Conservation (phyloP, 805 yeast genomes). For the Candida koratica region DNA sequence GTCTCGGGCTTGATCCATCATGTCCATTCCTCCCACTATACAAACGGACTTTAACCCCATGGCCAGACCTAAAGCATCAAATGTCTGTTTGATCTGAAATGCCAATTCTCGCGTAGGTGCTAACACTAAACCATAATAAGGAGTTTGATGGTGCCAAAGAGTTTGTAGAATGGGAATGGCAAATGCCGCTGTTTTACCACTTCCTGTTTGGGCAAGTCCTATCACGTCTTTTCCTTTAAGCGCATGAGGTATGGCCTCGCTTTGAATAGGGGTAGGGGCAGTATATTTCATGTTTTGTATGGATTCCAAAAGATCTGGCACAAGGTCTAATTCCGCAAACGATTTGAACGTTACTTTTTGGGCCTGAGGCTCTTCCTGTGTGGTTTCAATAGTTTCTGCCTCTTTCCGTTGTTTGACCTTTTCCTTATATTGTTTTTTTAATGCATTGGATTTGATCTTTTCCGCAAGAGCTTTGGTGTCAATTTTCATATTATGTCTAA, state of each 20-base stretch:
- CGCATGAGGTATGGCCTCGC: slow-evolving; percentile 87
- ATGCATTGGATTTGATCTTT: slow-evolving; percentile 43
- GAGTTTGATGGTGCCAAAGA: slow-evolving; percentile 82
- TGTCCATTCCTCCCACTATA: slow-evolving; percentile 96
- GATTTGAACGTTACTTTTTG: slow-evolving; percentile 22
- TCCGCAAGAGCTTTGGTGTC: slow-evolving; percentile 52
- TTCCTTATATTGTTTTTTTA: slow-evolving; percentile 17
- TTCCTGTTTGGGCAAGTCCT: slow-evolving; percentile 96
- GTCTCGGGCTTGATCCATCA: slow-evolving; percentile 96
- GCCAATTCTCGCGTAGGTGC: slow-evolving; percentile 87
- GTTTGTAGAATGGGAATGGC: slow-evolving; percentile 93
- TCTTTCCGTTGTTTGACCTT: slow-evolving; percentile 14
- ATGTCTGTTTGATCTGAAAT: slow-evolving; percentile 86
- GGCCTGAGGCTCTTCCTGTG: background rate
- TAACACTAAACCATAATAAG: slow-evolving; percentile 83
- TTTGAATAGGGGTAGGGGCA: slow-evolving; percentile 91
- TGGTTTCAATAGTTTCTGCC: background rate
- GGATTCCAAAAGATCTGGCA: slow-evolving; percentile 78
- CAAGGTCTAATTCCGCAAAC: slow-evolving; percentile 58
- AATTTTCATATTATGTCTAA: slow-evolving; percentile 3
- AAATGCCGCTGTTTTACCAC: slow-evolving; percentile 98
- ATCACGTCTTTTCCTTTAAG: slow-evolving; percentile 87
- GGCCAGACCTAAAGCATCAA: slow-evolving; percentile 83
- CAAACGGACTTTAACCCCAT: slow-evolving; percentile 93
- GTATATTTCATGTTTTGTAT: slow-evolving; percentile 68